Conservation (phyloP, 148 eudicot species). For the Hydrangea macrophylla region DNA sequence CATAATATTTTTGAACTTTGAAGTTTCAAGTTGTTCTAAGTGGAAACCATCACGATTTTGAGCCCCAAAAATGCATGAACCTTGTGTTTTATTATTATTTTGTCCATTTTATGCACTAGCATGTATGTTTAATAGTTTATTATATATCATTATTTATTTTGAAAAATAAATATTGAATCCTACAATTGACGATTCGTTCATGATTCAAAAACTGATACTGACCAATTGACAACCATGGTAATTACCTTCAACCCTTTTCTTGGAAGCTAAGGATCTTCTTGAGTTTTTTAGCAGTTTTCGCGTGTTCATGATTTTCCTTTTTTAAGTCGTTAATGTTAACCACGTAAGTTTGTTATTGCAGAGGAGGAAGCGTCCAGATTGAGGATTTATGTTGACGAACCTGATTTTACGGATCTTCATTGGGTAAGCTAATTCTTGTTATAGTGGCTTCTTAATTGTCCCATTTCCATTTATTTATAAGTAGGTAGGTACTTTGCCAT, state of each 20-base stretch:
- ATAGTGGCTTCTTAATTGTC: background rate
- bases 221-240: background rate
- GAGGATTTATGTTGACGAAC: constrained; percentile 73
- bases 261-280: background rate
- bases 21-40: too few relatives aligned
- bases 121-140: too few relatives aligned
- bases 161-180: too few relatives aligned
- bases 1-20: too few relatives aligned
- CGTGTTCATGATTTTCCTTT: background rate
- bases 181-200: too few relatives aligned
- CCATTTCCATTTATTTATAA: background rate
- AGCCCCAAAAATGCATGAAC: too few relatives aligned
- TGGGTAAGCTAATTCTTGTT: constrained; percentile 52
- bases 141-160: too few relatives aligned
- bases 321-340: background rate
- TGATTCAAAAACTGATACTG: too few relatives aligned
- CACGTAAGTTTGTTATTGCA: constrained; percentile 27
- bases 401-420: constrained; percentile 85
- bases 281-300: background rate
- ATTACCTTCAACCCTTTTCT: background rate
- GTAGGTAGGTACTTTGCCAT: background rate
- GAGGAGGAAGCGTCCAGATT: constrained; percentile 71
- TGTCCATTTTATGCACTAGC: too few relatives aligned
- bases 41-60: too few relatives aligned
- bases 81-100: too few relatives aligned